Conservation (phyloP, 1,139 yeast species). For the Geotrichum fermentans region DNA sequence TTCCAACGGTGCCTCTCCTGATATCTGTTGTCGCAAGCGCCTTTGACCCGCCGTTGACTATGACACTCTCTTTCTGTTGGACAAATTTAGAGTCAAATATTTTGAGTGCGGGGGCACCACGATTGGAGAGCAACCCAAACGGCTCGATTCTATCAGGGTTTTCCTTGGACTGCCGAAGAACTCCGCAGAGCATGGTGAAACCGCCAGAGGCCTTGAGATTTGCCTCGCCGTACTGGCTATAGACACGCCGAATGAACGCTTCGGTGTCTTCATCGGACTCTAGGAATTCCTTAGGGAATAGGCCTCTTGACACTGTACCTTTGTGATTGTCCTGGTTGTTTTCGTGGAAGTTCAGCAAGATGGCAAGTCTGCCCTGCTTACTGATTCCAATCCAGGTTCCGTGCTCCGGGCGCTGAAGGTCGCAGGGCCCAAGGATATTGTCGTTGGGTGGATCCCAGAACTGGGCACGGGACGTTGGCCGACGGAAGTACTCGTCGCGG, state of each 20-base stretch:
- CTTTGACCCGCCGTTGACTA: background rate
- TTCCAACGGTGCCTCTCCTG: slow-evolving; percentile 43
- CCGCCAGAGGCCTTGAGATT: slow-evolving; percentile 61
- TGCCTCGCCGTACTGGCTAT: slow-evolving; percentile 23
- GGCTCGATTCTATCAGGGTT: slow-evolving; percentile 40
- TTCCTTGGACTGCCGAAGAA: slow-evolving; percentile 37
- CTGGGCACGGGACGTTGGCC: slow-evolving; percentile 68
- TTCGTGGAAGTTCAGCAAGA: slow-evolving; percentile 66
- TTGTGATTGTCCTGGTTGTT: slow-evolving; percentile 27
- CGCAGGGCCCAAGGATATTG: slow-evolving; percentile 63
- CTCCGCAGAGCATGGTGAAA: slow-evolving; percentile 76
- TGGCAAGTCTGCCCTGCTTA: slow-evolving; percentile 59
- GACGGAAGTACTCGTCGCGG: slow-evolving; percentile 72
- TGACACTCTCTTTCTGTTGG: background rate
- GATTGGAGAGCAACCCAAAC: slow-evolving; percentile 37
- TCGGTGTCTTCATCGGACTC: slow-evolving; percentile 39
- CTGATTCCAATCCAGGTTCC: slow-evolving; percentile 93
- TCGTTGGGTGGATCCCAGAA: slow-evolving; percentile 43
- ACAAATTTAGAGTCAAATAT: slow-evolving; percentile 6
- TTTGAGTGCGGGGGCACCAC: slow-evolving; percentile 22
- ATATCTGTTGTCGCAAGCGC: slow-evolving; percentile 16
- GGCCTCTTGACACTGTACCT: slow-evolving; percentile 64
- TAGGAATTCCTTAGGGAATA: slow-evolving; percentile 58
- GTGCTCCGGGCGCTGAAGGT: slow-evolving; percentile 64
- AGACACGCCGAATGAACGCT: slow-evolving; percentile 42